Base-by-base conservation (phyloP, 306 rosid genomes). In the Trifolium subterraneum region DNA sequence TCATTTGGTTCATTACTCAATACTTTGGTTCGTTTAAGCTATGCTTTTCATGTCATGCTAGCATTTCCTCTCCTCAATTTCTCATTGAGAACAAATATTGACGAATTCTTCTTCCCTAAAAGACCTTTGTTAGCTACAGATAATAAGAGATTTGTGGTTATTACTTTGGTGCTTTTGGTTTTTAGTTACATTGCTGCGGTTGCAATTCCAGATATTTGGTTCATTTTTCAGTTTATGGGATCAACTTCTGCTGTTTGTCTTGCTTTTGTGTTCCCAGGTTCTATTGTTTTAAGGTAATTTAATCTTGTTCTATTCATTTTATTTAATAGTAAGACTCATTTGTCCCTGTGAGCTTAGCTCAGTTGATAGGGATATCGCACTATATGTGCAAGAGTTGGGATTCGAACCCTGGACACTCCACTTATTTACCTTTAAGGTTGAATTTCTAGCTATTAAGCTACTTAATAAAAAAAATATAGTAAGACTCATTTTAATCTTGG, bases 241-340 rank as follows among this genome's bases (percentile, higher is more conserved):
- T 90, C 96, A 79, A 94, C 99, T 10, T 79, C 96, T 52, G 97
- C 97, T 0, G 90, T 87, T 65, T 86, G 86, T 77, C 96, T 94
- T 25, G 93, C 96, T 69, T 94, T 94, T 81, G 88, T 94, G 56
- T 92, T 94, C 78, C 99, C 99, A 15, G 97, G 88, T 63, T 82
- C 90, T 45, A 86, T 94, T 82, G 98, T 76, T 75, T 74, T 94
- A 36, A 90, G 98, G 97, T 93, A 83, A 76, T 68, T 68, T 65
- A 52, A 70, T 69, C 19, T 29, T 6, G 1, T 64, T 44, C 22
- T n/a, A 23, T 64, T 35, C 64, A 4, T 51, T 41, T 41, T 41
- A 10, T 39, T 39, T 39, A 39, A 39, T 39, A n/a, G n/a, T n/a
- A n/a, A n/a, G n/a, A n/a, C n/a, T n/a, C n/a, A n/a, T n/a, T n/a